Evolutionary conservation across 2,329 filamentous ascomycete genomes (phyloP), one percentile per base, ranked within the genome.

Genomic region (Pseudogymnoascus sp.): DNA sequence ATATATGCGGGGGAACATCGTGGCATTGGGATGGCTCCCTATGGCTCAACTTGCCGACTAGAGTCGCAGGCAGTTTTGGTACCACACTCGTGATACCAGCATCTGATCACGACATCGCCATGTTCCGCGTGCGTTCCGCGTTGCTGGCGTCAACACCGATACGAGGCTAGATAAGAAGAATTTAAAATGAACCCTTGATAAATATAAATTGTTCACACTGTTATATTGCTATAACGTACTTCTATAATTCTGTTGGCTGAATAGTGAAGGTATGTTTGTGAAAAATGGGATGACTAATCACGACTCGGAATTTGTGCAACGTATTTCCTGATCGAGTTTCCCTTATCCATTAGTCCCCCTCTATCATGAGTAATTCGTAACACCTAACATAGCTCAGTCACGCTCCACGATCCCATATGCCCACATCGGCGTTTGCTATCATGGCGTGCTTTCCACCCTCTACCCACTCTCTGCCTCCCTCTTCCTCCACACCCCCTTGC

Each of bases 41-140:
- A n/a, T 37, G 34, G 34, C 12, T 5, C 34, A n/a, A 4, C 14
- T 12, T 37, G 14, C 34, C 11, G 25, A 32, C 25, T 54, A 18
- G n/a, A 54, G 14, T 9, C 8, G 25, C 5, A 18, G 25, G 25
- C 28, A 32, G 25, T 7, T 32, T 50, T 54, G n/a, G 25, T 30
- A 54, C 25, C 8, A 54, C 43, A 54, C 43, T 54, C 43, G 43
- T 54, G 25, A 54, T 54, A 54, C 43, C 43, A 54, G 43, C 43
- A 32, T 54, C 8, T 2, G 25, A 54, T 54, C 43, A 54, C 43
- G 43, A 54, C 43, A 54, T 54, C 43, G n/a, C 25, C 43, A 7
- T 54, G 14, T 54, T 54, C 25, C 43, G 43, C 25, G 28, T 7
- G 14, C 1, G n/a, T 54, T 54, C 43, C 43, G 43, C 43, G 22